Evolutionary conservation across 208 protist genomes (phyloP), one percentile per base, ranked within the genome.

Genomic region (Wallacemonas sp.): DNA sequence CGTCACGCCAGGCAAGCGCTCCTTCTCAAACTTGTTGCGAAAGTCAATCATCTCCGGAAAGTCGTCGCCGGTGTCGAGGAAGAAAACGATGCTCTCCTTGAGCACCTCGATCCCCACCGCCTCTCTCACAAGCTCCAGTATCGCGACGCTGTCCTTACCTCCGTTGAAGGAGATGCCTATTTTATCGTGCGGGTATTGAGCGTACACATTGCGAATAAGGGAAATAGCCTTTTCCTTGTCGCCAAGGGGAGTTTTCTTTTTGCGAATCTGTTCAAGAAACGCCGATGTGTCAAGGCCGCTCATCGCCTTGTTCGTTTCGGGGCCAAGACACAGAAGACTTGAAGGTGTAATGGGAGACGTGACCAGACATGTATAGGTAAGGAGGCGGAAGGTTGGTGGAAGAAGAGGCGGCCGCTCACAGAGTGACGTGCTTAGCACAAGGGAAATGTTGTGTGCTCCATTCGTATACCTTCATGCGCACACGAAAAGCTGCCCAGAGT

Each of bases 141-240:
- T 83, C 19, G 93, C 86, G 1, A 95, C 87, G 44, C 81, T 88
- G 72, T 97, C 92, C 42, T 97, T 97, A 9, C 92, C 92, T 17
- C 86, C 92, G 58, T 97, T 97, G 65, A 97, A 97, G 32, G 85
- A 85, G 60, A 97, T 68, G 21, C 83, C 84, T 59, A 97, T 91
- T 6, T 80, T 48, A 4, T 91, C 54, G 6, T 68, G 57, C 2
- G 73, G 52, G 54, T 78, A 82, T 29, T 59, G 36, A 0, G 41
- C 38, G 19, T 75, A 79, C 12, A 77, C 65, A 29, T 80, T 42
- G 19, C 66, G 63, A 32, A 94, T 83, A 10, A 93, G 64, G 19
- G 66, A 63, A 29, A 80, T 60, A 22, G 39, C 55, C n/a, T n/a
- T n/a, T n/a, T n/a, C n/a, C n/a, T n/a, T n/a, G n/a, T n/a, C n/a